Percentiles rank a stretch among this genome's conserved stretches.
These are phyloP conservation scores for Backusella tarrabulga DNA, from an alignment of 192 early-diverging fungal species.

Conservation along the genomic window DNA sequence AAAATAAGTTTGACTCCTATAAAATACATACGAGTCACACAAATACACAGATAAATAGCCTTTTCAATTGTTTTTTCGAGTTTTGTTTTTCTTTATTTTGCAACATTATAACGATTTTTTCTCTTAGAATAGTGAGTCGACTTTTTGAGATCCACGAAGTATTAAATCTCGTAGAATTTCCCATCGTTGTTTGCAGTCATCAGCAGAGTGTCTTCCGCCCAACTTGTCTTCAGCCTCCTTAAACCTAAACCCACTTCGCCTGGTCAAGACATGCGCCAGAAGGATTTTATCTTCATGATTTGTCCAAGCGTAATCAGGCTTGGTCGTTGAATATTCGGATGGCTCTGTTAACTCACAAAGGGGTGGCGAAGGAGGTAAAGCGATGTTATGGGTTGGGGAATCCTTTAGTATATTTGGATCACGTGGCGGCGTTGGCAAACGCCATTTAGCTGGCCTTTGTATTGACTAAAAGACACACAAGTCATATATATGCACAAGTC, in stretches of 20 bases:
- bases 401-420: not conserved
- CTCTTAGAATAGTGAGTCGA: not conserved
- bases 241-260: slow-evolving; percentile 5
- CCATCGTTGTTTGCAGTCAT: slow-evolving; percentile 1
- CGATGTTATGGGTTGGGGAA: not conserved
- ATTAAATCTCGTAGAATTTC: slow-evolving; percentile 11
- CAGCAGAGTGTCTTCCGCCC: slow-evolving; percentile 1
- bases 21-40: not conserved
- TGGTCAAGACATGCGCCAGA: slow-evolving; percentile 6
- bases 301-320: slow-evolving; percentile 3
- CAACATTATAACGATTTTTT: not conserved
- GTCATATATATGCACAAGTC: not conserved
- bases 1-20: not conserved
- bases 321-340: not conserved
- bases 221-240: slow-evolving; percentile 9
- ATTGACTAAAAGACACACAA: not conserved
- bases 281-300: slow-evolving; percentile 9
- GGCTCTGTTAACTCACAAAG: not conserved
- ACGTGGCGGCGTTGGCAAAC: slow-evolving; percentile 19
- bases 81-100: not conserved
- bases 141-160: slow-evolving; percentile 10
- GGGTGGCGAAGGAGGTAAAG: slow-evolving; percentile 5
- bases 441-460: slow-evolving; percentile 2
- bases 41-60: not conserved
- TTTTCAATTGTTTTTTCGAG: not conserved